Percentiles rank a stretch among this genome's conserved stretches.
Evolutionary conservation across 805 yeast genomes (phyloP).

Genomic region (Blastobotrys parvus): DNA sequence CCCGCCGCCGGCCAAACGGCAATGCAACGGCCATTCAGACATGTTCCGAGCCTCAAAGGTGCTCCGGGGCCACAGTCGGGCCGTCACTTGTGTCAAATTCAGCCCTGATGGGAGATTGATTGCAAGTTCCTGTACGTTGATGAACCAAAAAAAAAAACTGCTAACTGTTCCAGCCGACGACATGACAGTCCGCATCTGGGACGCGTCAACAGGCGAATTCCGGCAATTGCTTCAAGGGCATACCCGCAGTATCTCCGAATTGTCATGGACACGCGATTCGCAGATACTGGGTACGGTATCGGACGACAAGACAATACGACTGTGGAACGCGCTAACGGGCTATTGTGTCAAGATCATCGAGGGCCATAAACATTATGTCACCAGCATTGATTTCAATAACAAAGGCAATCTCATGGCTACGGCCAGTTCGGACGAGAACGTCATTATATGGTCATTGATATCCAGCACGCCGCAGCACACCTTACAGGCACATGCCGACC

Average conservation of each 20-base stretch:
- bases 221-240: constrained; percentile 45
- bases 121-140: constrained; percentile 32
- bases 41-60: background rate
- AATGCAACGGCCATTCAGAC: no score
- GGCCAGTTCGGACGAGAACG: constrained; percentile 86
- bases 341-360: constrained; percentile 35
- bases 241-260: constrained; percentile 59
- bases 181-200: constrained; percentile 52
- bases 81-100: constrained; percentile 42
- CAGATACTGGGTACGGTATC: constrained; percentile 72
- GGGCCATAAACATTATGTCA: constrained; percentile 83
- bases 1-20: no score
- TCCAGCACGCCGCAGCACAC: constrained; percentile 66
- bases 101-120: constrained; percentile 52
- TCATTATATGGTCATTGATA: constrained; percentile 80
- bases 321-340: constrained; percentile 53
- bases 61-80: constrained; percentile 13
- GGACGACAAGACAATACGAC: constrained; percentile 71
- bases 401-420: constrained; percentile 74
- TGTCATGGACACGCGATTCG: constrained; percentile 72
- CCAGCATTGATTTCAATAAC: constrained; percentile 56
- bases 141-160: background rate
- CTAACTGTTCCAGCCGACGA: constrained; percentile 34
- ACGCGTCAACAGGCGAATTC: constrained; percentile 31
- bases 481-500: constrained; percentile 87